Base-by-base conservation (phyloP, 2,329 filamentous ascomycete genomes). In the Neonectria faginata region DNA sequence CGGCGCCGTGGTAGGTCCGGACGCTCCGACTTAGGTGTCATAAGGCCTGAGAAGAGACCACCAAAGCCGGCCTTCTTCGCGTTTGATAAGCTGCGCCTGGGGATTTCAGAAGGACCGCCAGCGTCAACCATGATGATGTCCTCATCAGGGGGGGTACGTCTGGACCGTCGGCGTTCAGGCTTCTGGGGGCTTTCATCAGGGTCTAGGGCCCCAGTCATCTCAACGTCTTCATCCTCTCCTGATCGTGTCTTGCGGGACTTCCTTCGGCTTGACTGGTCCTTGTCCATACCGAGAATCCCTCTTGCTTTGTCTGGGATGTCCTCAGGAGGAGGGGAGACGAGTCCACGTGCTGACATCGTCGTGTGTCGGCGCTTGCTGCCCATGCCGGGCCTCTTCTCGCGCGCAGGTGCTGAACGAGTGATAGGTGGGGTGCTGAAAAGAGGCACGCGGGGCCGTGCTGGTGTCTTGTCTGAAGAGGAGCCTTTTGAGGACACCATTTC, bases 291-390 rank as follows among this genome's bases (percentile, higher is more conserved):
- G 2, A 96, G 88, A 57, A 95, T 79, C 78, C 90, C 94, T 33
- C 92, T 92, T 29, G 92, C 93, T 78, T 97, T 97, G 56, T 88
- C 86, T 3, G 85, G 84, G 45, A 84, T 81, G 33, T 91, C 88
- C 31, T 94, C 92, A 2, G 91, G 88, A 9, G 92, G 91, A 3
- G 92, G 92, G 20, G 92, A 92, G 50, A 87, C 84, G 65, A 94
- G 82, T 8, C 89, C 91, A 67, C 84, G 83, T 29, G 82, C 86
- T 57, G 93, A 91, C 16, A 91, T 79, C 1, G 91, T 79, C 0
- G 92, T 91, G 66, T 89, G 85, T 41, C 91, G 89, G 60, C 91
- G 87, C 64, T 83, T 89, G 57, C 84, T 83, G 61, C 84, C 84
- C 39, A 80, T 79, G 67, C 85, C 86, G 27, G 85, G 81, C 42